Evolutionary conservation across 768 basidiomycete species (phyloP), one percentile per base, ranked within the genome.

Genomic region (Leccinum subtestaceum): DNA sequence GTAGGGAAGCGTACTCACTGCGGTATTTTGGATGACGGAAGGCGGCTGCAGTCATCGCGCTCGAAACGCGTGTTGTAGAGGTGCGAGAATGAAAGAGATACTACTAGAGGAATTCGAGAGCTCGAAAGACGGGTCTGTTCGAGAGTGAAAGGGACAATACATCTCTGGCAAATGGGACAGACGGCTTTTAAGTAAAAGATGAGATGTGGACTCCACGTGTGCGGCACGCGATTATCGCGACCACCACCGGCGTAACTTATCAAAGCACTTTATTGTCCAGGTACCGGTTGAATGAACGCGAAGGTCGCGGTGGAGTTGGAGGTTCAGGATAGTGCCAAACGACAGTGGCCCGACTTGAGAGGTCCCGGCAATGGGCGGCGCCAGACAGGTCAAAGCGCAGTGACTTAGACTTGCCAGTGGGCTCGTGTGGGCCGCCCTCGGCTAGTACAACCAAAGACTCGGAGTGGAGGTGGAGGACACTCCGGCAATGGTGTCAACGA

Each of bases 171-270:
- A 57, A 23, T 53, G 40, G 54, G 55, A 61, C 48, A 53, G 63
- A 56, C 58, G 58, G 60, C 64, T 66, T 74, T 74, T 71, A 74
- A 34, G 32, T 34, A 34, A 66, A 38, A 62, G 60, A 65, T 62
- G 67, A 62, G 68, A 72, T 67, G 69, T 36, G 65, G 65, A 54
- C 63, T 60, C 64, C 67, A 73, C 72, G 69, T 72, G 72, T 66
- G 65, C 21, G 51, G 57, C 69, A 74, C 69, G 67, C 72, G 67
- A 71, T 61, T 60, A 69, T 67, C 69, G 62, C 60, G 61, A 62
- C 63, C 50, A 62, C 53, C 57, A 45, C 27, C 32, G 12, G 12
- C 32, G 12, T 34, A 13, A 56, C 29, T 29, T 29, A 29, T 29
- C 60, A 64, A 55, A 31, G 7, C 40, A 51, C 52, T 51, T 40